phyloP scores from a whole-genome alignment of 768 basidiomycete species.

The Coprinopsis strossmayeri region DNA sequence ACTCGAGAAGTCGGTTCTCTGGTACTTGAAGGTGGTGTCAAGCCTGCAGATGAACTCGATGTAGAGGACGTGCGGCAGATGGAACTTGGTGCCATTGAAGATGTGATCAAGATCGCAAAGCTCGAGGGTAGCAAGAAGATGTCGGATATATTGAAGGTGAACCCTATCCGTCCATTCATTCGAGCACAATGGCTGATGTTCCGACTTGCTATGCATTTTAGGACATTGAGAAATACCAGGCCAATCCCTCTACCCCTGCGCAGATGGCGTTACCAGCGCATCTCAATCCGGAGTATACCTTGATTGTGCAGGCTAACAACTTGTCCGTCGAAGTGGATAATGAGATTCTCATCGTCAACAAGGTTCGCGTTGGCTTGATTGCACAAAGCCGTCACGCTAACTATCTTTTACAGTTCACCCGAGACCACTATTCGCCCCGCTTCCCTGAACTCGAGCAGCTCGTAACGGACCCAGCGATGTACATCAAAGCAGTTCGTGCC shows the following conservation, averaged over 20 bases:
- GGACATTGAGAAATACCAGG: constrained; percentile 88
- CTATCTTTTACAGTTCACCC: constrained; percentile 66
- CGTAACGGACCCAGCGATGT: constrained; percentile 86
- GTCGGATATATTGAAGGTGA: constrained; percentile 77
- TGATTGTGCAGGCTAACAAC: constrained; percentile 98
- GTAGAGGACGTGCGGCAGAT: constrained; percentile 91
- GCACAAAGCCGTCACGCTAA: constrained; percentile 9
- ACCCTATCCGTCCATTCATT: constrained; percentile 1
- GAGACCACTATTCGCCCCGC: constrained; percentile 91
- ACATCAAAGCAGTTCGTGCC: constrained; percentile 83
- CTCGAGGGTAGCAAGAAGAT: constrained; percentile 84
- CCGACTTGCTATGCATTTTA: constrained; percentile 24
- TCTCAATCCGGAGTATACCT: constrained; percentile 89
- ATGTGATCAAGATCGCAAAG: constrained; percentile 85
- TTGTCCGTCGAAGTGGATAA: constrained; percentile 97
- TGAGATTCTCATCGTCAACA: constrained; percentile 94
- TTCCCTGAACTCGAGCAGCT: constrained; percentile 98
- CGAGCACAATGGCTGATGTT: not conserved
- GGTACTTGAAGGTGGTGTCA: constrained; percentile 80
- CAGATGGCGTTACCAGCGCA: constrained; percentile 76
- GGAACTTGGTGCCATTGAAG: constrained; percentile 81
- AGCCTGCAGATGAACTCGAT: constrained; percentile 94
- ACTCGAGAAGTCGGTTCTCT: constrained; percentile 47
- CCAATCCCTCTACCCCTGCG: constrained; percentile 71
- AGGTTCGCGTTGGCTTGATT: constrained; percentile 41